A percentile compares a stretch with the other conserved stretches of the same genome.
These are phyloP conservation scores for Orbilia ellipsospora DNA, from an alignment of 2,329 filamentous ascomycete genomes.

Conservation along the genomic window DNA sequence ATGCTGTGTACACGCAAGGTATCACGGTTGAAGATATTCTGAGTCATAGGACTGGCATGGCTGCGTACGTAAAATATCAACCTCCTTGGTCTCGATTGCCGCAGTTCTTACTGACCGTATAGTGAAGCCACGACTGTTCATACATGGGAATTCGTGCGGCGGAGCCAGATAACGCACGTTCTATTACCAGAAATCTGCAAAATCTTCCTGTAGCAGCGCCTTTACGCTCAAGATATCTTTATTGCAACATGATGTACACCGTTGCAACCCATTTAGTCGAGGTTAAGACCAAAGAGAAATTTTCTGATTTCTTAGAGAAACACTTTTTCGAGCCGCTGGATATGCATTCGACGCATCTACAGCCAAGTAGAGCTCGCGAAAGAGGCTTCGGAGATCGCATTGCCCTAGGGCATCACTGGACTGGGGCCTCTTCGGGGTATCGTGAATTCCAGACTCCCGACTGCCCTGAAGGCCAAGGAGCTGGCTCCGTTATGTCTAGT, in stretches of 20 bases:
- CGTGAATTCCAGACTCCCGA: not conserved
- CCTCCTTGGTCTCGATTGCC: not conserved
- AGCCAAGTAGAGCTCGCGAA: not conserved
- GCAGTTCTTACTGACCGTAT: not conserved
- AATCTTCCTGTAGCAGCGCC: not conserved
- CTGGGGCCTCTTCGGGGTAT: not conserved
- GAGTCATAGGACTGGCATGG: not conserved
- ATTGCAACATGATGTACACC: slow-evolving; percentile 1
- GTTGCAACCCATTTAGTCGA: not conserved
- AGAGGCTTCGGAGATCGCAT: not conserved
- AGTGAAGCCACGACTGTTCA: not conserved
- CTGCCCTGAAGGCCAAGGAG: not conserved
- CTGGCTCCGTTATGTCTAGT: not conserved
- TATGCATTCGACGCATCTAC: not conserved
- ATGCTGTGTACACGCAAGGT: not conserved
- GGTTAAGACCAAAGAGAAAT: not conserved
- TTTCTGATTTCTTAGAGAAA: not conserved
- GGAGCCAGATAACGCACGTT: not conserved
- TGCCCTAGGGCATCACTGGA: not conserved
- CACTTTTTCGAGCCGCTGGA: not conserved
- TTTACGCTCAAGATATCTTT: not conserved
- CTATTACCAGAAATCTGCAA: not conserved
- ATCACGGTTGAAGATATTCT: not conserved
- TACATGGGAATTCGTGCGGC: not conserved
- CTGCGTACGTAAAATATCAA: not conserved